These are phyloP conservation scores for Achaetomiella virescens DNA, from an alignment of 495 filamentous ascomycete species.

Conservation along the genomic window DNA sequence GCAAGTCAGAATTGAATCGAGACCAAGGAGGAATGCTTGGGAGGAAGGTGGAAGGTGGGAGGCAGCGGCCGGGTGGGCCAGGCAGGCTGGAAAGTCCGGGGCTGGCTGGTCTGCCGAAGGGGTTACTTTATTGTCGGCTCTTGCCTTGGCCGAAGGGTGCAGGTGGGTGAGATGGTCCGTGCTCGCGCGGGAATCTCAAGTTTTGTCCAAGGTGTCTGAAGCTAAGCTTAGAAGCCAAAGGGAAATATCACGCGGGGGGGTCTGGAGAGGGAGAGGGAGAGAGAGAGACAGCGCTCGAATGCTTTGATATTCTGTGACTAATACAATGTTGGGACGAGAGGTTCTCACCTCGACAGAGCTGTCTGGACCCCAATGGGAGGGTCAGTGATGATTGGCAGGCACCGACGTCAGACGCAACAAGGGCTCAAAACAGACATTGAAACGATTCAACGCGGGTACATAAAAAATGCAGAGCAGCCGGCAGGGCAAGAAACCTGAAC, in stretches of 20 bases:
- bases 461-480: too few species aligned
- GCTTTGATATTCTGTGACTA: too few species aligned
- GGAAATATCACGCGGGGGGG: too few species aligned
- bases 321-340: too few species aligned
- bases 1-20: background rate
- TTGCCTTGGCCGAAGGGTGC: too few species aligned
- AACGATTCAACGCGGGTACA: too few species aligned
- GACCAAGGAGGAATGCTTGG: background rate
- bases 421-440: background rate
- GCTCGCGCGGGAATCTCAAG: too few species aligned
- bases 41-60: background rate
- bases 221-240: too few species aligned
- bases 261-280: too few species aligned
- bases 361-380: background rate
- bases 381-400: conserved; percentile 1
- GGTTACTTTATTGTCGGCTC: background rate
- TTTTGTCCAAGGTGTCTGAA: background rate
- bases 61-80: background rate
- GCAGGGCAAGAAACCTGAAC: background rate
- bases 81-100: conserved; percentile 1
- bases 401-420: conserved; percentile 23
- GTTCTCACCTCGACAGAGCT: too few species aligned
- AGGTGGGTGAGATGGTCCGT: background rate
- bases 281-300: too few species aligned
- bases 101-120: background rate